A percentile compares a stretch with the other conserved stretches of the same genome.
Evolutionary conservation across 257 asterid species (phyloP).

Genomic region (Haberlea rhodopensis): DNA sequence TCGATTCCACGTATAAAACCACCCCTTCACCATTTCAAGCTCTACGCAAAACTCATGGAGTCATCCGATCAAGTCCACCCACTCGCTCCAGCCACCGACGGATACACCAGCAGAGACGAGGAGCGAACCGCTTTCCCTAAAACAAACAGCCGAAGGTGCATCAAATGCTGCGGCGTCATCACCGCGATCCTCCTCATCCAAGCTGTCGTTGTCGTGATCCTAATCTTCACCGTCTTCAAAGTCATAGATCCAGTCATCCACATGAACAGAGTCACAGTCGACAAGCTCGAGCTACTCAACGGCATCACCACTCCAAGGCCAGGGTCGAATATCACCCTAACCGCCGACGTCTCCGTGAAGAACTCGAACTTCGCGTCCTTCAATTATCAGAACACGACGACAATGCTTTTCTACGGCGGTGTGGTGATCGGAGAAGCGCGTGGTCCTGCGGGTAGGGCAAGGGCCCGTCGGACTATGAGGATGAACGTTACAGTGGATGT

Average conservation of each 20-base stretch:
- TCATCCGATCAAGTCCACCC: slow-evolving; percentile 65
- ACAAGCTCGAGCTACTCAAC: slow-evolving; percentile 33
- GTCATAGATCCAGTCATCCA: slow-evolving; percentile 53
- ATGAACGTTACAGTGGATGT: slow-evolving; percentile 75
- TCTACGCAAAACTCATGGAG: slow-evolving; percentile 36
- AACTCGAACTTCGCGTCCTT: slow-evolving; percentile 73
- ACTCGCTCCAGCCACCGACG: slow-evolving; percentile 53
- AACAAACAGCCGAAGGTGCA: slow-evolving; percentile 37
- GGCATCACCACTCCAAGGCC: slow-evolving; percentile 48
- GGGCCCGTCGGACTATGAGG: slow-evolving; percentile 63
- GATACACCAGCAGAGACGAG: slow-evolving; percentile 47
- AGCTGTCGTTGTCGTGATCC: slow-evolving; percentile 38
- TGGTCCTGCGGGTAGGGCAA: slow-evolving; percentile 69
- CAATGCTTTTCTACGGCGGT: slow-evolving; percentile 56
- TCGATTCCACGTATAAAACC: neutral
- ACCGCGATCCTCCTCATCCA: slow-evolving; percentile 43
- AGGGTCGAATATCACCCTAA: slow-evolving; percentile 58
- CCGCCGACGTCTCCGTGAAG: slow-evolving; percentile 72
- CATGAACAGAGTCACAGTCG: slow-evolving; percentile 48
- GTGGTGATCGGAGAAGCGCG: slow-evolving; percentile 66
- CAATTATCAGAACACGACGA: slow-evolving; percentile 60
- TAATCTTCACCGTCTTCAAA: slow-evolving; percentile 73
- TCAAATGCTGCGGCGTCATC: slow-evolving; percentile 43
- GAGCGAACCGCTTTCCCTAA: slow-evolving; percentile 28
- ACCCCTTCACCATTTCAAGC: neutral